These are phyloP conservation scores for Combretum micranthum DNA, from an alignment of 345 rosid species.

Conservation along the genomic window DNA sequence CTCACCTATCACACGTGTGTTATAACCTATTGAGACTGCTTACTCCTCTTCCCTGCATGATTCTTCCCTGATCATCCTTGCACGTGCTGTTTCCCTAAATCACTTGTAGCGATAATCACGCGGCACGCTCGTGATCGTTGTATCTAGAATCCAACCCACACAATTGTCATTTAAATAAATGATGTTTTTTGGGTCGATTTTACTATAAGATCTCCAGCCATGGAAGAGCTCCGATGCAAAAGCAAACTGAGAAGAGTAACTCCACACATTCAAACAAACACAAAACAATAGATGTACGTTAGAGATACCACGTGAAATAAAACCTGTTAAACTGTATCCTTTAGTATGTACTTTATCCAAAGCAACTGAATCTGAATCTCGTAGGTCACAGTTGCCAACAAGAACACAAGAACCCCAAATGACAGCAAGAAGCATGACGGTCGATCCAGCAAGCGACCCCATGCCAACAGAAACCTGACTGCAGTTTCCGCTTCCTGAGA, in stretches of 20 bases:
- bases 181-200: too few relatives aligned
- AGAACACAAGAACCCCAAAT: conserved; percentile 34
- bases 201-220: too few relatives aligned
- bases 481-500: conserved; percentile 31
- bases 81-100: too few relatives aligned
- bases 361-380: conserved; percentile 8
- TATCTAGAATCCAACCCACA: too few relatives aligned
- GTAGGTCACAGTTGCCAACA: conserved; percentile 31
- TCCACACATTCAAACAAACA: not conserved
- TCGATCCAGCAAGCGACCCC: conserved; percentile 42
- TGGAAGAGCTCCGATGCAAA: not conserved
- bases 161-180: too few relatives aligned
- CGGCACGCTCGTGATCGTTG: too few relatives aligned
- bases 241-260: not conserved
- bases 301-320: not conserved
- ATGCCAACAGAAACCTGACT: conserved; percentile 37
- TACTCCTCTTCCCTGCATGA: too few relatives aligned
- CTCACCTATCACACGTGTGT: too few relatives aligned
- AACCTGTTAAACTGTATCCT: conserved; percentile 25
- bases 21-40: too few relatives aligned
- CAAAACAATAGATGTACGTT: not conserved
- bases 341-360: conserved; percentile 14
- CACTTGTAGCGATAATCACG: too few relatives aligned
- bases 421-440: conserved; percentile 35
- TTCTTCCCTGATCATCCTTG: too few relatives aligned